Base-by-base conservation (phyloP, 208 protist genomes). In the Trypanosoma lewisi region DNA sequence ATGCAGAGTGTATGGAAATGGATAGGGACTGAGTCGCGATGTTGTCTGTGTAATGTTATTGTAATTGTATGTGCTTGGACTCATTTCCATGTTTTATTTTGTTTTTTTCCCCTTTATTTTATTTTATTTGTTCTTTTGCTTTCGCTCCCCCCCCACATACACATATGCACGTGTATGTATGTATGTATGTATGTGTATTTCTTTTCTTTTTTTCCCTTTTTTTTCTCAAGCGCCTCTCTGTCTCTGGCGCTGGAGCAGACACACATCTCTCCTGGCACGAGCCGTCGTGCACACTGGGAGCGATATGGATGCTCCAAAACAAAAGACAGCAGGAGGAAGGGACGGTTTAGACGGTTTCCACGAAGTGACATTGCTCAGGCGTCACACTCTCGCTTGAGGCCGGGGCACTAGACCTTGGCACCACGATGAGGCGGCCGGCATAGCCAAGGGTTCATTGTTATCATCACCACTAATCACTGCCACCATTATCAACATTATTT, bases 141-240 rank as follows among this genome's bases (percentile, higher is more conserved):
- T 49, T 49, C 25, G 27, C 48, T 48, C 4, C 34, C 9, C 28
- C 17, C 50, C 4, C 28, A 27, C 45, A 12, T 63, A 19, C 47
- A 42, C 14, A 47, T 60, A 48, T 57, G 19, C 34, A 42, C 19
- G 19, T 57, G 19, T 57, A 42, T 57, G 21, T 37, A 19, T 37
- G 6, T 49, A 49, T 7, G 44, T 12, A 49, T 41, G 14, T 41
- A 41, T 41, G 14, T 41, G 14, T 41, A 41, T 41, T 41, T 16
- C 14, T n/a, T 51, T 28, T 51, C n/a, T 61, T 48, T 50, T 44
- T 33, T 33, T 9, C 33, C 6, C 21, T 48, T 44, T 41, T 47
- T 39, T 44, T 23, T 44, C n/a, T n/a, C n/a, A n/a, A n/a, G n/a
- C n/a, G n/a, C n/a, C n/a, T n/a, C n/a, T n/a, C n/a, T n/a, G n/a